phyloP scores from a whole-genome alignment of 495 filamentous ascomycete species.

The Penicillium verhagenii region DNA sequence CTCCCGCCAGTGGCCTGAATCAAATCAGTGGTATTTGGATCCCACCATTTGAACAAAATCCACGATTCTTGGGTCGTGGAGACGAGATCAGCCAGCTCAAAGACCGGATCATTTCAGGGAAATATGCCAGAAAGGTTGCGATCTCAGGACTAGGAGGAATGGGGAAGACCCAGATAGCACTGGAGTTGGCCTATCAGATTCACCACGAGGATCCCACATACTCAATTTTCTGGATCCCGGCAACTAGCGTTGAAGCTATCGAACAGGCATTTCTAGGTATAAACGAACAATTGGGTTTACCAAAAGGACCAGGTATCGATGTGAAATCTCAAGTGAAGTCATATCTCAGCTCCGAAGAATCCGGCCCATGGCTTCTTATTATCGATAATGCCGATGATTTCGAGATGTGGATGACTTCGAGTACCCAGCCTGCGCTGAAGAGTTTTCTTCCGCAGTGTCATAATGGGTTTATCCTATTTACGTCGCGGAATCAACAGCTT shows the following conservation, averaged over 20 bases:
- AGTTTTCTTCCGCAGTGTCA: background rate
- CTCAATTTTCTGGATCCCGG: conserved; percentile 54
- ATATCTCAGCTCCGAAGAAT: conserved; percentile 24
- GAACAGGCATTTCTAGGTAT: conserved; percentile 46
- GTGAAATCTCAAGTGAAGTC: conserved; percentile 27
- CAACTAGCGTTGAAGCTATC: conserved; percentile 36
- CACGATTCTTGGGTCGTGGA: conserved; percentile 26
- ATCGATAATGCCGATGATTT: conserved; percentile 34
- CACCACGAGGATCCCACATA: conserved; percentile 35
- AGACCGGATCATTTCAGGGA: background rate
- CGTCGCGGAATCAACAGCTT: background rate
- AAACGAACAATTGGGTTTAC: conserved; percentile 25
- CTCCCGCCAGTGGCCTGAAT: no score
- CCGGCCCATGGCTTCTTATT: conserved; percentile 32
- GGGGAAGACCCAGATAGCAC: conserved; percentile 52
- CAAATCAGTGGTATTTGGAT: no score
- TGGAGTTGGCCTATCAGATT: conserved; percentile 46
- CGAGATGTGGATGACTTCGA: conserved; percentile 1
- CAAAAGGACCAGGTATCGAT: conserved; percentile 16
- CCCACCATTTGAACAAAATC: conserved; percentile 24
- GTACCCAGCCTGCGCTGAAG: background rate
- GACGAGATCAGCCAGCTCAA: conserved; percentile 16
- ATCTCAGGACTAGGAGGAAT: conserved; percentile 48
- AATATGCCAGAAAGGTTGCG: conserved; percentile 16
- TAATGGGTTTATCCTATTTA: background rate